Percentiles rank a stretch among this genome's conserved stretches.
phyloP scores from a whole-genome alignment of 1,284 basidiomycete species.

The Cystobasidium sp. region DNA sequence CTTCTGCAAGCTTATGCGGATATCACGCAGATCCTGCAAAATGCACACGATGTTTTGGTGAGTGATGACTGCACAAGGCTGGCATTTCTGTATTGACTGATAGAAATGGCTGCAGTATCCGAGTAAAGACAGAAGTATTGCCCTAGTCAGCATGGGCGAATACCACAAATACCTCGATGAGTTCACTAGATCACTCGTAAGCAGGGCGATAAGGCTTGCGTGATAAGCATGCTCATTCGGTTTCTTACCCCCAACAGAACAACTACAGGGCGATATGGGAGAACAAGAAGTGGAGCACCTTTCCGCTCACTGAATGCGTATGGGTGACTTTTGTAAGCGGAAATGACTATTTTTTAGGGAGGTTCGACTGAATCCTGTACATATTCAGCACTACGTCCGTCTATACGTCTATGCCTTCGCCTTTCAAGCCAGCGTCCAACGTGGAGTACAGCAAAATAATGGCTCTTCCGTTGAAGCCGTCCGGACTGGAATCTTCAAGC shows the following conservation, averaged over 20 bases:
- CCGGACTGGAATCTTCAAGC: conserved; percentile 46
- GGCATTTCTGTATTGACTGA: background rate
- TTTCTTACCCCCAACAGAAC: conserved; percentile 40
- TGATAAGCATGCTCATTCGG: background rate
- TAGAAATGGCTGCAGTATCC: conserved; percentile 52
- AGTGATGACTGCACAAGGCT: background rate
- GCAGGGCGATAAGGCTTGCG: background rate
- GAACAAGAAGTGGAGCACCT: conserved; percentile 54
- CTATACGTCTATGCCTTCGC: conserved; percentile 59
- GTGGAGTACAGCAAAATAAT: conserved; percentile 42
- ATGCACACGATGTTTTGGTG: conserved; percentile 58
- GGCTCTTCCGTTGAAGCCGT: conserved; percentile 39
- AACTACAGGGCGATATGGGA: conserved; percentile 53
- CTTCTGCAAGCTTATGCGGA: conserved; percentile 54
- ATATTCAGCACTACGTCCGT: conserved; percentile 55
- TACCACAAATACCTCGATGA: conserved; percentile 59
- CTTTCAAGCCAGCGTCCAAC: conserved; percentile 59
- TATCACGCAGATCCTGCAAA: conserved; percentile 60
- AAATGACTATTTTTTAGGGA: background rate
- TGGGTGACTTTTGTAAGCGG: conserved; percentile 48
- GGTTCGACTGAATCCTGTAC: background rate
- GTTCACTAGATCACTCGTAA: conserved; percentile 48
- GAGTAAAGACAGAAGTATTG: conserved; percentile 56
- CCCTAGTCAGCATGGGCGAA: conserved; percentile 58
- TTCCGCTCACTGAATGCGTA: conserved; percentile 51